phyloP scores from a whole-genome alignment of 805 yeast genomes.

The Kodamaea neixiangensis region DNA sequence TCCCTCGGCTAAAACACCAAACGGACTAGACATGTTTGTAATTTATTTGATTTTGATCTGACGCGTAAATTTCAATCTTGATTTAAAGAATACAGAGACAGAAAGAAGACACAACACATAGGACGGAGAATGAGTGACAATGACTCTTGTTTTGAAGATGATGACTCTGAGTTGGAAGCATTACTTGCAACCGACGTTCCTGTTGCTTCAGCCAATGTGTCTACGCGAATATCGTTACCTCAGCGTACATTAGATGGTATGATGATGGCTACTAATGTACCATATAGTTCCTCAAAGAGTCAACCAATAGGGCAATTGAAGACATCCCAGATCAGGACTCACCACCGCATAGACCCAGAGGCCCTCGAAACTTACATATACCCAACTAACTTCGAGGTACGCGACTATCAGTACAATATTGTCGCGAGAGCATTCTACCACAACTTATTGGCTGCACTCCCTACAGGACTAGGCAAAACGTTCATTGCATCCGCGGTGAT shows the following conservation, averaged over 20 bases:
- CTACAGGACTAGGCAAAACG: constrained; percentile 97
- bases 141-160: constrained; percentile 14
- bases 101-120: no score
- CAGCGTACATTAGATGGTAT: constrained; percentile 8
- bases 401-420: constrained; percentile 89
- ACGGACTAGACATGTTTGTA: constrained; percentile 23
- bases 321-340: constrained; percentile 7
- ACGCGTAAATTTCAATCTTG: not conserved
- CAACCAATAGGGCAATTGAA: not conserved
- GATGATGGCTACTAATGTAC: not conserved
- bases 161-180: constrained; percentile 13
- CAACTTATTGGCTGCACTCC: constrained; percentile 85
- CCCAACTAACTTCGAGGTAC: constrained; percentile 79
- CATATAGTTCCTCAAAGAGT: not conserved
- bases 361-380: constrained; percentile 55
- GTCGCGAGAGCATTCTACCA: constrained; percentile 69
- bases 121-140: constrained; percentile 5
- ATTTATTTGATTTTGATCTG: not conserved
- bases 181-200: not conserved
- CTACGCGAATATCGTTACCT: not conserved
- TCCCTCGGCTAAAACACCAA: constrained; percentile 23
- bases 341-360: constrained; percentile 10
- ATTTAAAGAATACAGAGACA: not conserved
- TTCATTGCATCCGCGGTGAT: constrained; percentile 93
- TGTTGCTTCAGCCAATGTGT: not conserved